phyloP scores from a whole-genome alignment of 2,329 filamentous ascomycete species.

The Neonectria sp. region DNA sequence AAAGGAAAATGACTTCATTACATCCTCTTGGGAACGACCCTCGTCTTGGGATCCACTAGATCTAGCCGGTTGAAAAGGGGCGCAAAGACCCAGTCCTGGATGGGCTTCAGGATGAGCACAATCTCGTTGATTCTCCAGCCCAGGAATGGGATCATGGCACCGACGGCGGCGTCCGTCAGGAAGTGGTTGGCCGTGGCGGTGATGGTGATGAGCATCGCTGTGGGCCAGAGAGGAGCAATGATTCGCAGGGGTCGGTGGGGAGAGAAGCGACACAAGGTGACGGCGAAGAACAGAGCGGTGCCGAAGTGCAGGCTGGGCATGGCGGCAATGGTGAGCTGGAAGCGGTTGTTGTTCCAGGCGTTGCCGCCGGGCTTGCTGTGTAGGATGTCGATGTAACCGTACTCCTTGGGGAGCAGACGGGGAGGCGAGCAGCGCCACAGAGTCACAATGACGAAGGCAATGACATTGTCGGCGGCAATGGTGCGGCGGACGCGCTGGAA shows the following conservation, averaged over 20 bases:
- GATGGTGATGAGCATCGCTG: constrained; percentile 59
- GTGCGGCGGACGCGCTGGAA: constrained; percentile 62
- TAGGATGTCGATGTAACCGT: constrained; percentile 64
- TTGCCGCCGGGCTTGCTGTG: constrained; percentile 51
- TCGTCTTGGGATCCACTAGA: constrained; percentile 36
- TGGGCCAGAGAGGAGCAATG: constrained; percentile 60
- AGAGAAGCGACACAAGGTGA: constrained; percentile 55
- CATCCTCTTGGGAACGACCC: constrained; percentile 37
- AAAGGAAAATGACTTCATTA: constrained; percentile 2
- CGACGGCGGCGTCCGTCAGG: constrained; percentile 54
- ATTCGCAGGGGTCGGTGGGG: constrained; percentile 55
- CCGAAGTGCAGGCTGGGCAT: constrained; percentile 67
- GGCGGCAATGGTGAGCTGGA: constrained; percentile 63
- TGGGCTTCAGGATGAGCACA: constrained; percentile 45
- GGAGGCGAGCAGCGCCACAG: constrained; percentile 65
- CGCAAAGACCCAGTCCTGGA: constrained; percentile 49
- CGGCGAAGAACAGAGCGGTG: constrained; percentile 54
- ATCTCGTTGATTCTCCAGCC: constrained; percentile 52
- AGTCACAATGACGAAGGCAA: constrained; percentile 64
- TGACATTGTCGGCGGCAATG: constrained; percentile 62
- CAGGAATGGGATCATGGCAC: constrained; percentile 51
- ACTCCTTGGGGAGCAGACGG: constrained; percentile 61
- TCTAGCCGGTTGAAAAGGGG: constrained; percentile 44
- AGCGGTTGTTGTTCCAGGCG: constrained; percentile 61
- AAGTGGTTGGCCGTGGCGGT: constrained; percentile 59